Evolutionary conservation across 768 basidiomycete genomes (phyloP).

Genomic region (Russula vinacea): DNA sequence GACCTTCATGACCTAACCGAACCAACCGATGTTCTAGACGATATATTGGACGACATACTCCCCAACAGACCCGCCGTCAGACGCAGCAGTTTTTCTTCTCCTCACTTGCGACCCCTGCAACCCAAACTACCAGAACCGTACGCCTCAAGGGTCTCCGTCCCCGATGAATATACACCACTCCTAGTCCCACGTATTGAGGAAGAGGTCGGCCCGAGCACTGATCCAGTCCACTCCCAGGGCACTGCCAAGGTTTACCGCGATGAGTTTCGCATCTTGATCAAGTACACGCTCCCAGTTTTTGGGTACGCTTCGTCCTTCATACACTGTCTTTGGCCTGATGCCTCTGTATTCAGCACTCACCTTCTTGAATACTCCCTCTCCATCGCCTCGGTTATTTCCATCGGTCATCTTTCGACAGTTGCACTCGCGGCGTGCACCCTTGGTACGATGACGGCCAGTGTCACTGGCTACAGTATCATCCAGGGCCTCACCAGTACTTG

Average conservation of each 20-base stretch:
- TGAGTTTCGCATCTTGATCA: slow-evolving; percentile 55
- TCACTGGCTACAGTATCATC: slow-evolving; percentile 74
- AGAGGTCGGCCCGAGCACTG: slow-evolving; percentile 36
- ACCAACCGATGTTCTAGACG: background rate
- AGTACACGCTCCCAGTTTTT: slow-evolving; percentile 70
- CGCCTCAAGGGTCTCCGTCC: slow-evolving; percentile 31
- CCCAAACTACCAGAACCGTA: slow-evolving; percentile 38
- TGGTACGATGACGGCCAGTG: slow-evolving; percentile 48
- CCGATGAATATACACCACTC: slow-evolving; percentile 30
- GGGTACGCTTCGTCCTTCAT: slow-evolving; percentile 42
- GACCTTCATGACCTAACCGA: slow-evolving; percentile 1
- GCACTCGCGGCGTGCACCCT: slow-evolving; percentile 73
- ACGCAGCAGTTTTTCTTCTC: slow-evolving; percentile 37
- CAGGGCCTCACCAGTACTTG: slow-evolving; percentile 82
- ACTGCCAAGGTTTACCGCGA: slow-evolving; percentile 47
- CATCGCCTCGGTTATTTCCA: slow-evolving; percentile 77
- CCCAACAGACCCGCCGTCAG: background rate
- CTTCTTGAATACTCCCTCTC: slow-evolving; percentile 84
- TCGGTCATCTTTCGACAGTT: slow-evolving; percentile 87
- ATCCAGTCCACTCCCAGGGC: background rate
- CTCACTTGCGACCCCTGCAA: slow-evolving; percentile 41
- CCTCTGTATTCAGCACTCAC: slow-evolving; percentile 55
- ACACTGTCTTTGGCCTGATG: background rate
- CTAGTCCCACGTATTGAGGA: slow-evolving; percentile 59
- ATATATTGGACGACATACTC: background rate